A percentile compares a stretch with the other conserved stretches of the same genome.
phyloP scores from a whole-genome alignment of 1,284 basidiomycete genomes.

The Caloboletus inedulis region DNA sequence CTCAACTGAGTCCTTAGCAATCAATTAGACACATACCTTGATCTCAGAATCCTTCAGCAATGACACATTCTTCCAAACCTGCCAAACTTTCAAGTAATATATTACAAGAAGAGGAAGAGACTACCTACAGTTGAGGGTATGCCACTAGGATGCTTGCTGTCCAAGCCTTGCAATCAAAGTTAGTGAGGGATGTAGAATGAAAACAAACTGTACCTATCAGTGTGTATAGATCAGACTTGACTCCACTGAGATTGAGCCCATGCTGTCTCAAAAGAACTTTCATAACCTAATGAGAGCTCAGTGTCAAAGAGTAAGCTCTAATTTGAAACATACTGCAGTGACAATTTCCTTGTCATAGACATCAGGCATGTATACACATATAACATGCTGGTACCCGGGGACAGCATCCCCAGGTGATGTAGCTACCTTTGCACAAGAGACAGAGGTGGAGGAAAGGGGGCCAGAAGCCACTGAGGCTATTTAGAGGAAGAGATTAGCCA shows the following conservation, averaged over 20 bases:
- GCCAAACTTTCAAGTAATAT: neutral
- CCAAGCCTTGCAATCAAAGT: constrained; percentile 45
- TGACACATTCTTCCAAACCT: constrained; percentile 66
- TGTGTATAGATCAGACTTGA: constrained; percentile 69
- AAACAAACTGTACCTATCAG: constrained; percentile 42
- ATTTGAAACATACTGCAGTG: constrained; percentile 43
- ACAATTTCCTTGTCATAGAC: constrained; percentile 61
- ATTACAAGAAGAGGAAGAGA: constrained; percentile 6
- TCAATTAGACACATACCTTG: constrained; percentile 41
- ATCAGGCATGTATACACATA: constrained; percentile 70
- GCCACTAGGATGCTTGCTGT: constrained; percentile 72
- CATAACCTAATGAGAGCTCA: constrained; percentile 51
- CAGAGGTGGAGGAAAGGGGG: constrained; percentile 53
- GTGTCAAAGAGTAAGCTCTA: neutral
- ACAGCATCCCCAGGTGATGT: constrained; percentile 52
- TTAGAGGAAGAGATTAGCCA: constrained; percentile 16
- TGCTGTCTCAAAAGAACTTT: constrained; percentile 60
- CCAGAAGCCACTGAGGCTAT: constrained; percentile 61
- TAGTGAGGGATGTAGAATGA: neutral
- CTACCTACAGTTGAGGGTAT: constrained; percentile 60
- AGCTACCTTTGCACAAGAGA: constrained; percentile 57
- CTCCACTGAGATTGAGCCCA: constrained; percentile 60
- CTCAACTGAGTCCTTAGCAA: neutral
- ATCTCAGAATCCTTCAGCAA: constrained; percentile 58
- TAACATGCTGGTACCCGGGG: constrained; percentile 55